Evolutionary conservation across 208 protist species (phyloP), one percentile per base, ranked within the genome.

Genomic region (Leishmania aethiopica): DNA sequence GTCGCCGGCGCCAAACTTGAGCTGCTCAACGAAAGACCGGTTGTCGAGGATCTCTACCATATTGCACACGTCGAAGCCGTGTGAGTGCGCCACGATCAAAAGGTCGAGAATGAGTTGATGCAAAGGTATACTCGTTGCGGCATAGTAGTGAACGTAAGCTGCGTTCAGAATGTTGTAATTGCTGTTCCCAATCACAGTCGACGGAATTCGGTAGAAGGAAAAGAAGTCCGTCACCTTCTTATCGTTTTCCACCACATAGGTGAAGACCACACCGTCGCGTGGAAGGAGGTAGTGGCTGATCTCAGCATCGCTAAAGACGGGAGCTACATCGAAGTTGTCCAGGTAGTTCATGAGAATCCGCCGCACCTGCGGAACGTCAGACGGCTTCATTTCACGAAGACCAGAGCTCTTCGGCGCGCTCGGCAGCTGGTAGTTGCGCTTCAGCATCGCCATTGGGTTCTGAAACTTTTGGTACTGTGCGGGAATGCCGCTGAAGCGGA

Each of bases 1-100:
- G 88, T 99, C 99, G 47, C 99, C 99, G 10, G 90, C 81, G 5
- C 93, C 95, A 85, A 99, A 99, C 83, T 99, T 99, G 57, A 99
- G 89, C n/a, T 98, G 88, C 25, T 98, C 89, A 10, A 99, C 47
- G 96, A 97, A 87, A 5, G 93, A 86, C 70, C 84, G 77, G 86
- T 99, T 99, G 40, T 99, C 93, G 62, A 99, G 91, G 64, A 99
- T 97, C 74, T 99, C 94, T 5, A 99, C 94, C 75, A 96, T 94
- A 91, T 99, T 99, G 89, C 99, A 99, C 22, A 99, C 99, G 87
- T 99, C 99, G 83, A 99, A 99, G 62, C 94, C 93, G 19, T 88
- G 80, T 45, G 90, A 84, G 59, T 94, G 85, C 1, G 99, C 98
- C 10, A 98, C 42, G 66, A 99, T 96, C 5, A 99, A 92, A 42